Percentiles rank a stretch among this genome's conserved stretches.
These are phyloP conservation scores for Calvatia gigantea DNA, from an alignment of 768 basidiomycete genomes.

Conservation along the genomic window DNA sequence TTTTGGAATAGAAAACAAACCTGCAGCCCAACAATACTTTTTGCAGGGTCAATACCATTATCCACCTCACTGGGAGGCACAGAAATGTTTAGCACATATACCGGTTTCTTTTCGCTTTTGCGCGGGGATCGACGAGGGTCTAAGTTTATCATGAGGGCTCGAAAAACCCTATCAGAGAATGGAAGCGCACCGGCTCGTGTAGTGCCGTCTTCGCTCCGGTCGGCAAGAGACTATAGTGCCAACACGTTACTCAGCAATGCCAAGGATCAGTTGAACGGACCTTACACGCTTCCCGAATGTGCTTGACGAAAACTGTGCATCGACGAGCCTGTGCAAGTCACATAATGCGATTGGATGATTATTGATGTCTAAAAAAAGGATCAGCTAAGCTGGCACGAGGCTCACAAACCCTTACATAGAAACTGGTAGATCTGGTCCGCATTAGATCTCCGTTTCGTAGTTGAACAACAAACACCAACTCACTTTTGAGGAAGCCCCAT, in stretches of 20 bases:
- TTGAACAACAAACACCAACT: constrained; percentile 11
- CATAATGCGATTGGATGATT: constrained; percentile 60
- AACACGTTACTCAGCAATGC: not conserved
- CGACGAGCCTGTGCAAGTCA: constrained; percentile 69
- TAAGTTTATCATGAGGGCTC: constrained; percentile 25
- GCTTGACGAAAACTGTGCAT: constrained; percentile 60
- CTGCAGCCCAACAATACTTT: constrained; percentile 61
- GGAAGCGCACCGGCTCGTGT: constrained; percentile 39
- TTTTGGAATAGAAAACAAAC: constrained; percentile 32
- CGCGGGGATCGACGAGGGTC: constrained; percentile 70
- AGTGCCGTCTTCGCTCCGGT: constrained; percentile 63
- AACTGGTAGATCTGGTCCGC: constrained; percentile 71
- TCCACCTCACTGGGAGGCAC: constrained; percentile 69
- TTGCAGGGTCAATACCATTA: constrained; percentile 77
- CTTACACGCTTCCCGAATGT: constrained; percentile 74
- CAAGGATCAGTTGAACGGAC: not conserved
- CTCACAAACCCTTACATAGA: constrained; percentile 56
- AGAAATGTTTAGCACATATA: constrained; percentile 78
- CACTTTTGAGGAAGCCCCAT: constrained; percentile 73
- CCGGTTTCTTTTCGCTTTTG: constrained; percentile 73
- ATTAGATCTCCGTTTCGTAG: constrained; percentile 13
- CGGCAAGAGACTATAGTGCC: constrained; percentile 34
- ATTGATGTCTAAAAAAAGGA: constrained; percentile 63
- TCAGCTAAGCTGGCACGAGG: constrained; percentile 7
- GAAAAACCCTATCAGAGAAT: not conserved